Base-by-base conservation (phyloP, 371 early-diverging fungal species). In the Syncephalastrum racemosum region DNA sequence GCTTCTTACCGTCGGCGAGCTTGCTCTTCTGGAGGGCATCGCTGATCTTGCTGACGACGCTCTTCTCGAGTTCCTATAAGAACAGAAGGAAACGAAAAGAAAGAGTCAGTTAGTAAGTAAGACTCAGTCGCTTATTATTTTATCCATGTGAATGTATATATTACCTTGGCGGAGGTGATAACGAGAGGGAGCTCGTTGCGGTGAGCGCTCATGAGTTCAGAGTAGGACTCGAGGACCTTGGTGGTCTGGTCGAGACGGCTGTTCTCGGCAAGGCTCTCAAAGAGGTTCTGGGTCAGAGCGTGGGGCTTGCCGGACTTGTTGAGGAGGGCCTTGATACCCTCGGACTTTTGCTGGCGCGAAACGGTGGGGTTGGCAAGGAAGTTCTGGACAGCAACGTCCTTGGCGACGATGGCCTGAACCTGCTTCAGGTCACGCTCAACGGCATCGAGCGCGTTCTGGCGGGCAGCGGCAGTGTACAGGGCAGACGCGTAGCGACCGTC, bases 401-500 rank as follows among this genome's bases (percentile, higher is more conserved):
- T 92, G 62, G 73, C 67, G 59, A 96, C 77, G 57, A 81, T 66
- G 44, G 69, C 53, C 60, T 80, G 71, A 65, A 98, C 75, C 54
- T 79, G 68, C 66, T 76, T 82, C 59, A 98, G 81, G 54, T 97
- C 98, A 55, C 77, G 63, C 68, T 98, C 97, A 51, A 98, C 96
- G 22, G 85, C 73, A 14, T 91, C 86, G 62, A 97, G 87, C 18
- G 71, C 72, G 68, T 90, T 86, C 79, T 87, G 83, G 70, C 92
- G 91, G 64, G 87, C 83, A 23, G 97, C 97, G 46, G 98, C 98
- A 53, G 92, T 84, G 87, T 88, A 98, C 57, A 98, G 86, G 40
- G 98, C 97, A 20, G 97, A 95, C 56, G 98, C 97, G 70, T 98
- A 98, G 67, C 96, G 92, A 66, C 98, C 98, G 53, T 95, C 94